Evolutionary conservation across 148 eudicot genomes (phyloP).

Genomic region (Nepenthes mirabilis): DNA sequence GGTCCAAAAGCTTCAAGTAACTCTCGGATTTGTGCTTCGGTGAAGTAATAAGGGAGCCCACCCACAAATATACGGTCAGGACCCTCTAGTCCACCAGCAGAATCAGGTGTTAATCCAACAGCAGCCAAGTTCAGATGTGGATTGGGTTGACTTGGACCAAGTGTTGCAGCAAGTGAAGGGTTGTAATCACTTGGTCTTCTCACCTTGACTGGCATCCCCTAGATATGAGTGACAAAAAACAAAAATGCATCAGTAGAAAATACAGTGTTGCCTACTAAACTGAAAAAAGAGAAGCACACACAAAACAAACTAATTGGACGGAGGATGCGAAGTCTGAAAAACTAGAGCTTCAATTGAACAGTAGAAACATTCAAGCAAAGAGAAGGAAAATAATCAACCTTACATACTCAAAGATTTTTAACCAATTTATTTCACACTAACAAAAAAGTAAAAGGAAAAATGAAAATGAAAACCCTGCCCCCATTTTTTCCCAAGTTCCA

Average conservation of each 20-base stretch:
- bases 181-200: constrained; percentile 96
- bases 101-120: constrained; percentile 83
- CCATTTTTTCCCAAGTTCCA: no score
- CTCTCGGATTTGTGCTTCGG: constrained; percentile 84
- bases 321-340: no score
- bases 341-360: no score
- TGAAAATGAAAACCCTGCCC: no score
- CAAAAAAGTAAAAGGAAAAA: no score
- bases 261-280: not conserved
- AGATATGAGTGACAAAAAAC: not conserved
- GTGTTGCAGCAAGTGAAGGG: constrained; percentile 88
- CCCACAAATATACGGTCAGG: constrained; percentile 50
- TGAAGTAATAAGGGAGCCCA: constrained; percentile 68
- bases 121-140: constrained; percentile 40
- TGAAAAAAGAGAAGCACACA: not conserved
- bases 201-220: constrained; percentile 96
- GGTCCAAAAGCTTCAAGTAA: constrained; percentile 88
- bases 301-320: no score
- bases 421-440: no score
- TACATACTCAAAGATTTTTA: no score
- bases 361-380: no score
- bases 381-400: no score
- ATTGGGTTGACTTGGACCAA: constrained; percentile 93
- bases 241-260: not conserved
- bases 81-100: constrained; percentile 60